Evolutionary conservation across 2,329 filamentous ascomycete genomes (phyloP), one percentile per base, ranked within the genome.

Genomic region (Blastomyces silverae): DNA sequence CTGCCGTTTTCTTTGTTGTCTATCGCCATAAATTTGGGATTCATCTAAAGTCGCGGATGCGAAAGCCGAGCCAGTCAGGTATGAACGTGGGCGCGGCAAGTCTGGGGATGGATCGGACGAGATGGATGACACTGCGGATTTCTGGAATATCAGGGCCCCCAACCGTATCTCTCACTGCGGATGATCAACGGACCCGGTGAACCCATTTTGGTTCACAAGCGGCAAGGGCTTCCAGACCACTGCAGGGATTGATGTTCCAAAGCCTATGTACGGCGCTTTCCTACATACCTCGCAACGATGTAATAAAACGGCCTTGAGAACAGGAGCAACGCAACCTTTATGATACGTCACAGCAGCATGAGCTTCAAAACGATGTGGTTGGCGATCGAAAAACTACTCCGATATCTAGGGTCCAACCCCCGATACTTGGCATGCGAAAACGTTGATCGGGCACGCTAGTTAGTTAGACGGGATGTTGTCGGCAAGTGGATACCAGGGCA

Each of bases 81-180:
- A 28, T 31, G 44, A 48, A 39, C 42, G 46, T 44, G 39, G 39
- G 15, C 17, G 25, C 25, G 57, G 28, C 37, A 60, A 46, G 13
- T 46, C 37, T 46, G 22, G 57, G n/a, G 57, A 60, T 28, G 17
- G 37, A 22, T 10, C 37, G 2, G 20, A 11, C 31, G 42, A 2
- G 37, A n/a, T n/a, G n/a, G 37, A 4, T 25, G 57, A 17, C 25
- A 31, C 42, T 17, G 13, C 1, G 50, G 39, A 48, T 60, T 60
- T 60, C 57, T 60, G 39, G 57, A 60, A 48, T 28, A 60, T 34
- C 57, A 22, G 31, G n/a, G n/a, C n/a, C n/a, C 11, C 25, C 37
- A 56, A 37, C 31, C 17, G 17, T 4, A 56, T 37, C n/a, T 17
- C n/a, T 3, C 4, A 56, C 31, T 10, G 31, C 39, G 31, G 31